These are phyloP conservation scores for Mycena polygramma DNA, from an alignment of 768 basidiomycete species.

Conservation along the genomic window DNA sequence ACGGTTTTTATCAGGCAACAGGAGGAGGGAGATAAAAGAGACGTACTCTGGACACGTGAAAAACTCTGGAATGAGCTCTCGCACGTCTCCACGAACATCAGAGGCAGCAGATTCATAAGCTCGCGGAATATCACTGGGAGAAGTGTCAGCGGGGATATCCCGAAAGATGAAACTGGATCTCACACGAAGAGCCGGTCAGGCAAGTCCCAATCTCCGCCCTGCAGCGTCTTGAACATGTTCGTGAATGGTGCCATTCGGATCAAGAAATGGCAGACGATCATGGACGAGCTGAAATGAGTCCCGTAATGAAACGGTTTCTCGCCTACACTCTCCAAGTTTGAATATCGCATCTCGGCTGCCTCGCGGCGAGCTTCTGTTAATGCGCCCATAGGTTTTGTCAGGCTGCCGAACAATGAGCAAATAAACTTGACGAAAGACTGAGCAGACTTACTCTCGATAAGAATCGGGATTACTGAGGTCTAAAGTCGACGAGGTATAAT, in stretches of 20 bases:
- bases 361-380: conserved; percentile 80
- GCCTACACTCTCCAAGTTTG: conserved; percentile 79
- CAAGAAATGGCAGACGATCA: conserved; percentile 96
- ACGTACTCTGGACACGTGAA: conserved; percentile 85
- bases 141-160: conserved; percentile 6
- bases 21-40: not conserved
- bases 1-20: not conserved
- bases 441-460: conserved; percentile 77
- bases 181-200: conserved; percentile 89
- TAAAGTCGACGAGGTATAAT: conserved; percentile 80
- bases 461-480: conserved; percentile 73
- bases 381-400: conserved; percentile 93
- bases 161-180: conserved; percentile 25
- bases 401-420: conserved; percentile 54
- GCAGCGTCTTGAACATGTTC: conserved; percentile 92
- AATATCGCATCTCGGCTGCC: conserved; percentile 82
- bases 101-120: conserved; percentile 88
- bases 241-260: conserved; percentile 93
- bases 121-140: conserved; percentile 76
- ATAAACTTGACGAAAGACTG: not conserved
- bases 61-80: conserved; percentile 94
- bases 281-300: conserved; percentile 96
- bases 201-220: conserved; percentile 96
- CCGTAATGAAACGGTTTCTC: conserved; percentile 95
- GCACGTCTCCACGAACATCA: conserved; percentile 91